Percentiles rank a stretch among this genome's conserved stretches.
Evolutionary conservation across 2,329 filamentous ascomycete genomes (phyloP).

Genomic region (Clarireedia sp.): DNA sequence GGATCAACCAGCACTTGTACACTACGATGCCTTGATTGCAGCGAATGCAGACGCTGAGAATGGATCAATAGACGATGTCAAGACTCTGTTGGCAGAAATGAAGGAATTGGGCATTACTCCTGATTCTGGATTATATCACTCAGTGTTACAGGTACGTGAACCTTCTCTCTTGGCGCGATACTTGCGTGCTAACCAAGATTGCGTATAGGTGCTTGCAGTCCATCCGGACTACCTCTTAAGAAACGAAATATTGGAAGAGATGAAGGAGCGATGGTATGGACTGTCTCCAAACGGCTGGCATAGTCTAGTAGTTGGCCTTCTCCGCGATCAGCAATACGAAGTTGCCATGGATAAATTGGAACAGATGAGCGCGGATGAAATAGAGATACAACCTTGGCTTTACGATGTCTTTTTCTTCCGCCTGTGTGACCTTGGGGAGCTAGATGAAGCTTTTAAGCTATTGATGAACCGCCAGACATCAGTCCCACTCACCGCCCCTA

Average conservation of each 20-base stretch:
- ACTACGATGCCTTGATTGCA: slow-evolving; percentile 70
- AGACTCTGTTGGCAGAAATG: slow-evolving; percentile 66
- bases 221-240: slow-evolving; percentile 81
- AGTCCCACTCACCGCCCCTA: slow-evolving; percentile 6
- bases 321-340: slow-evolving; percentile 79
- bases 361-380: slow-evolving; percentile 50
- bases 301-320: slow-evolving; percentile 61
- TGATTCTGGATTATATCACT: slow-evolving; percentile 62
- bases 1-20: slow-evolving; percentile 45
- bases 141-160: slow-evolving; percentile 53
- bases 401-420: slow-evolving; percentile 70
- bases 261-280: slow-evolving; percentile 65
- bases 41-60: slow-evolving; percentile 55
- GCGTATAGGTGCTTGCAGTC: slow-evolving; percentile 57
- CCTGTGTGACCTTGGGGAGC: slow-evolving; percentile 62
- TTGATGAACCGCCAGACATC: slow-evolving; percentile 48
- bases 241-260: slow-evolving; percentile 60
- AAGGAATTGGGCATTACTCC: slow-evolving; percentile 49
- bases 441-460: slow-evolving; percentile 68
- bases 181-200: neutral
- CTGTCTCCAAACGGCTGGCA: slow-evolving; percentile 55
- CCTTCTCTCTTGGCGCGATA: neutral
- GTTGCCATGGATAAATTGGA: slow-evolving; percentile 66
- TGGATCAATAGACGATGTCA: slow-evolving; percentile 60
- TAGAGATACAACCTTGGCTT: slow-evolving; percentile 60